Conservation (phyloP, 2,329 filamentous ascomycete species). For the Cadophora luteo-olivacea region DNA sequence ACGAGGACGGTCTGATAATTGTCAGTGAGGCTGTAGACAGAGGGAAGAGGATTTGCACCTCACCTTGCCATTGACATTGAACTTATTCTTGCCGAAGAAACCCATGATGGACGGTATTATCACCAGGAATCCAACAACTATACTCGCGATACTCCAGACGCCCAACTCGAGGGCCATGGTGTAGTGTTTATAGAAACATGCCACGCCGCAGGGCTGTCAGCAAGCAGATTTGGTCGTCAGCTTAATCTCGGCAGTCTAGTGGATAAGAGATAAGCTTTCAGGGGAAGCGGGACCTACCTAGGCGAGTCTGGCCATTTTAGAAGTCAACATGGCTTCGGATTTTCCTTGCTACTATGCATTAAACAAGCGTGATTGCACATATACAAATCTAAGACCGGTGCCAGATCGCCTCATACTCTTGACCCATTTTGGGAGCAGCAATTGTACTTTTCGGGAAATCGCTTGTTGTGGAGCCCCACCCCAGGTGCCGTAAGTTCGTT, state of each 20-base stretch:
- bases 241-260: conserved; percentile 15
- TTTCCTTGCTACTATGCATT: too few species aligned
- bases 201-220: conserved; percentile 13
- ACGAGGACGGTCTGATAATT: conserved; percentile 77
- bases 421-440: too few species aligned
- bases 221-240: conserved; percentile 16
- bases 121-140: conserved; percentile 40
- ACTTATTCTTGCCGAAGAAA: conserved; percentile 75
- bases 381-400: too few species aligned
- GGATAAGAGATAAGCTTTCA: conserved; percentile 23
- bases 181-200: neutral
- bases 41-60: conserved; percentile 33
- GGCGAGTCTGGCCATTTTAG: too few species aligned
- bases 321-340: too few species aligned
- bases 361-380: too few species aligned
- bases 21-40: conserved; percentile 26
- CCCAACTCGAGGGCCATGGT: conserved; percentile 29
- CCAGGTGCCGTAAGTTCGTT: too few species aligned
- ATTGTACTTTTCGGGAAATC: too few species aligned
- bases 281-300: conserved; percentile 7
- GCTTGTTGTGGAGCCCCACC: too few species aligned
- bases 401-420: too few species aligned
- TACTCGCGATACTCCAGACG: conserved; percentile 30
- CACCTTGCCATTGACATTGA: conserved; percentile 86
- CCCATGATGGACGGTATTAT: conserved; percentile 61